Evolutionary conservation across 768 basidiomycete genomes (phyloP).

Genomic region (Clavaria fumosa): DNA sequence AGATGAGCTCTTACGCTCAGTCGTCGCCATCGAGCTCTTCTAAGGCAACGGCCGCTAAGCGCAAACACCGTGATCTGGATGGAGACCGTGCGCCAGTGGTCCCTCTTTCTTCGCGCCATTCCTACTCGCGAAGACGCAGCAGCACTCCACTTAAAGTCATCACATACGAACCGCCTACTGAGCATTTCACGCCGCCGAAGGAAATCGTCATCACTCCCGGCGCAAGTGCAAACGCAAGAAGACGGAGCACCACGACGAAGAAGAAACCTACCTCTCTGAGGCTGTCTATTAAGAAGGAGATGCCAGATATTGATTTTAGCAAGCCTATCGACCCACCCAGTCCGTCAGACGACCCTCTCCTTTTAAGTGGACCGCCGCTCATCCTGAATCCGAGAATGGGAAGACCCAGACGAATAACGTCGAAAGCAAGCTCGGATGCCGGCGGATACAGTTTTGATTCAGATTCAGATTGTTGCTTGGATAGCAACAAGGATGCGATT

Average conservation of each 20-base stretch:
- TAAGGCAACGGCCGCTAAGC: too few relatives aligned
- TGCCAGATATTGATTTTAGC: constrained; percentile 44
- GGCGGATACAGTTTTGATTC: too few relatives aligned
- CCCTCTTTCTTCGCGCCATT: too few relatives aligned
- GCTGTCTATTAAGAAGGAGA: constrained; percentile 40
- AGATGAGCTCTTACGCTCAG: too few relatives aligned
- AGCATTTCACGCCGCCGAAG: constrained; percentile 58
- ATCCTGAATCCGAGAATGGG: too few relatives aligned
- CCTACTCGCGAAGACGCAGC: constrained; percentile 12
- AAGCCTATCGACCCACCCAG: constrained; percentile 52
- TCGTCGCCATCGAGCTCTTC: too few relatives aligned
- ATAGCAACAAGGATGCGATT: too few relatives aligned
- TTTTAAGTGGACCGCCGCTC: constrained; percentile 34
- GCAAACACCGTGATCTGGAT: too few relatives aligned
- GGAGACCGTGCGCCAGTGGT: too few relatives aligned
- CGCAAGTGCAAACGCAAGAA: constrained; percentile 14
- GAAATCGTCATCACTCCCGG: constrained; percentile 36
- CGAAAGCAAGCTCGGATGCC: too few relatives aligned
- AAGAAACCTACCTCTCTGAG: constrained; percentile 3
- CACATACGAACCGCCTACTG: constrained; percentile 48
- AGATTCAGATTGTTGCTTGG: too few relatives aligned
- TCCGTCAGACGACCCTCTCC: constrained; percentile 61
- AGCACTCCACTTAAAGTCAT: constrained; percentile 38
- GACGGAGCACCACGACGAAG: constrained; percentile 6
- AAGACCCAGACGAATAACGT: too few relatives aligned